Evolutionary conservation across 1,284 basidiomycete species (phyloP), one percentile per base, ranked within the genome.

Genomic region (Cutaneotrichosporon sp.): DNA sequence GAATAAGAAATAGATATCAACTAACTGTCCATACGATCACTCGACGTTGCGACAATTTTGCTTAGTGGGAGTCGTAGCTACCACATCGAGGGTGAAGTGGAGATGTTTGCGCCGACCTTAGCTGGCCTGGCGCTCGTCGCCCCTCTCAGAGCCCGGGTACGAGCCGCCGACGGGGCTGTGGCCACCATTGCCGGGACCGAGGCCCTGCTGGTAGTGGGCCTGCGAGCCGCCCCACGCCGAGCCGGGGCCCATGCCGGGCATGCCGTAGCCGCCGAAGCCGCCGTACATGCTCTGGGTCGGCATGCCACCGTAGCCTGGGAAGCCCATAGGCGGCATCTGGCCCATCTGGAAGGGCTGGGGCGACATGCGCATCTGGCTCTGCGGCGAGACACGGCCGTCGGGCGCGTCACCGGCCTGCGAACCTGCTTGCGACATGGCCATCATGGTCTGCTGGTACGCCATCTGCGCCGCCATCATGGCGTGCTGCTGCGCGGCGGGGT

Each of bases 401-500:
- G 56, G 34, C 0, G 63, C 60, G 47, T 72, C 88, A 16, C 87
- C 89, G 29, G 84, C 83, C 66, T 90, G 86, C 2, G 88, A 90
- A 20, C 89, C 90, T 13, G 88, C 87, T 42, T 84, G 83, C 9
- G 91, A 93, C 80, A 91, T 91, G 45, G 89, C 85, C 83, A 91
- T 87, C 89, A 95, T 92, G 22, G 92, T 90, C 75, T 79, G 80
- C 54, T 81, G 80, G 67, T 94, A 95, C 0, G 92, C 92, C 77
- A 92, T 89, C 71, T 94, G 92, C 18, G 92, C 91, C 8, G 91
- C 91, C 77, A 90, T 89, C 88, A 94, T 89, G 66, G 79, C 79
- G 64, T 92, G 90, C 71, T 91, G 90, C 43, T 90, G 89, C 68
- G 88, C 76, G 53, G 76, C 77, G 7, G 77, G 75, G 54, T 45